phyloP scores from a whole-genome alignment of 2,329 filamentous ascomycete species.

The Aspergillus uvarum region DNA sequence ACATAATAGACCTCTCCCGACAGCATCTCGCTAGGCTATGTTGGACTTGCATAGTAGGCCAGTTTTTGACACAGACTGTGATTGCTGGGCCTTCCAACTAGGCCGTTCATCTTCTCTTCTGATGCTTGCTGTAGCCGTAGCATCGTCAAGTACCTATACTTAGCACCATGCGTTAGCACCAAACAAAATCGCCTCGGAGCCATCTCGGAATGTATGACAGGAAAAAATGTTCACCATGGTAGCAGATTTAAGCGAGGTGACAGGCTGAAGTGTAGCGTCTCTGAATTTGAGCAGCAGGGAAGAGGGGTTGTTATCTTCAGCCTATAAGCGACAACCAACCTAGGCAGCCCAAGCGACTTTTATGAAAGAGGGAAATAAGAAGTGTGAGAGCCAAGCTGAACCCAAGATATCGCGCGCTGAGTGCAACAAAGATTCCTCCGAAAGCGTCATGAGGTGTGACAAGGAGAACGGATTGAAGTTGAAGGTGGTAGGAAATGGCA shows the following conservation, averaged over 20 bases:
- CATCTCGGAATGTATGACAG: background rate
- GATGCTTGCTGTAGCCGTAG: background rate
- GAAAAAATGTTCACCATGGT: background rate
- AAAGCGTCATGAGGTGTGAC: too few species aligned
- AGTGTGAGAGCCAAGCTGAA: too few species aligned
- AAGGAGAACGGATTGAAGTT: too few species aligned
- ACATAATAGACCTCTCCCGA: too few species aligned
- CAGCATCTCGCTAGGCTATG: too few species aligned
- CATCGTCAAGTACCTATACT: background rate
- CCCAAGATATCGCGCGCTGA: too few species aligned
- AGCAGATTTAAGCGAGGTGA: background rate
- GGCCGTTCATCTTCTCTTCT: background rate
- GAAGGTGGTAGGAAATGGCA: too few species aligned
- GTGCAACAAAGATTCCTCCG: too few species aligned
- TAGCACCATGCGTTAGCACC: background rate
- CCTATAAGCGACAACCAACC: background rate
- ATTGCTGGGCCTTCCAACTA: background rate
- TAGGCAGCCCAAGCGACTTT: background rate
- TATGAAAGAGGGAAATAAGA: background rate
- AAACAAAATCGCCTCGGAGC: background rate
- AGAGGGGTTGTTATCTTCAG: background rate
- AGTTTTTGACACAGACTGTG: too few species aligned
- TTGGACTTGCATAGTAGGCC: too few species aligned
- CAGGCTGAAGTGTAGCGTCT: background rate
- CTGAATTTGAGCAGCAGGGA: background rate